Percentiles rank a stretch among this genome's conserved stretches.
Conservation (phyloP, 257 asterid species). For the Anisodus tanguticus region DNA sequence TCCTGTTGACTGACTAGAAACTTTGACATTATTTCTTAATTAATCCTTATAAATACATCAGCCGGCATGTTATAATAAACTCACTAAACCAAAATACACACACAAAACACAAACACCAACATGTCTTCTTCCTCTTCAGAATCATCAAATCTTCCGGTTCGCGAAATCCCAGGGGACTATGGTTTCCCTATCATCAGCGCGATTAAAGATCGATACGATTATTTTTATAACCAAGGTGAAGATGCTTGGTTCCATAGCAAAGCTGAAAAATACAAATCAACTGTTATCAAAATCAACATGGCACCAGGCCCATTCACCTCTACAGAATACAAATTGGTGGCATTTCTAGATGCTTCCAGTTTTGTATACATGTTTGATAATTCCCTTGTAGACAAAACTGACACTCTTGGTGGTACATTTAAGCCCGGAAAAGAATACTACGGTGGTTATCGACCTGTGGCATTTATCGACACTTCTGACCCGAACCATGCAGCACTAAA, state of each 20-base stretch:
- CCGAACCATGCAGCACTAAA: conserved; percentile 56
- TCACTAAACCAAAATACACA: not conserved
- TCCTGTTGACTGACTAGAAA: not conserved
- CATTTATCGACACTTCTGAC: conserved; percentile 68
- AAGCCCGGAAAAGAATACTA: conserved; percentile 65
- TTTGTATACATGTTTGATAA: conserved; percentile 71
- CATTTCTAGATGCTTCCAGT: conserved; percentile 69
- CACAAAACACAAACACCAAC: not conserved
- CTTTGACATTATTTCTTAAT: not conserved
- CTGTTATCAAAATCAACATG: conserved; percentile 52
- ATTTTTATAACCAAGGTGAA: conserved; percentile 53
- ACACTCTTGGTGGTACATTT: conserved; percentile 81
- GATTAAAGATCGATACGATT: conserved; percentile 53
- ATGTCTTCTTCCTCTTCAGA: conserved; percentile 33
- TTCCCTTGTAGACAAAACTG: conserved; percentile 62
- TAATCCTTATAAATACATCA: not conserved
- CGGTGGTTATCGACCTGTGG: conserved; percentile 72
- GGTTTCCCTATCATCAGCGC: conserved; percentile 57
- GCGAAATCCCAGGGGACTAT: conserved; percentile 57
- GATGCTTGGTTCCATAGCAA: conserved; percentile 53
- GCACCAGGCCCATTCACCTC: conserved; percentile 69
- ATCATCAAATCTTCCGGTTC: conserved; percentile 42
- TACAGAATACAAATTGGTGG: conserved; percentile 43
- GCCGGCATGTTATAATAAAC: not conserved
- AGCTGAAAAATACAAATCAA: conserved; percentile 52